These are phyloP conservation scores for Blechomonas ayalai DNA, from an alignment of 208 protist genomes.

Conservation along the genomic window DNA sequence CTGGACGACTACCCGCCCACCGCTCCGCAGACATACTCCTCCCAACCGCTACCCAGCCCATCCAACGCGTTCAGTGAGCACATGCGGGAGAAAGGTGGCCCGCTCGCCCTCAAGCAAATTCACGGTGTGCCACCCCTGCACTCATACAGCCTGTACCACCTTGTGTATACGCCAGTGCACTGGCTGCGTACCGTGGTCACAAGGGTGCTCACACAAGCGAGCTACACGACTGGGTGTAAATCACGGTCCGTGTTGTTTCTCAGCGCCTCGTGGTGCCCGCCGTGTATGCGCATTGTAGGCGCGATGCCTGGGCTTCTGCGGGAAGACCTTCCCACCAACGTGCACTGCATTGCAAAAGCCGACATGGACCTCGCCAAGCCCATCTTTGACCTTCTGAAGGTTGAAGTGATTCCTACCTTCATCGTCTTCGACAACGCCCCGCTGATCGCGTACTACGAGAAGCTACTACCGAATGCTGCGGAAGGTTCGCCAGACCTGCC, in stretches of 20 bases:
- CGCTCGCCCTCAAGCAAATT: conserved; percentile 63
- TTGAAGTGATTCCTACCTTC: conserved; percentile 77
- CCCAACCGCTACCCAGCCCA: conserved; percentile 5
- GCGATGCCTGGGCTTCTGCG: conserved; percentile 44
- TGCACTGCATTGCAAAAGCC: conserved; percentile 53
- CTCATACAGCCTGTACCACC: conserved; percentile 44
- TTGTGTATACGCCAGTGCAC: conserved; percentile 61
- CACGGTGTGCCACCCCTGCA: conserved; percentile 52
- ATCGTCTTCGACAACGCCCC: conserved; percentile 72
- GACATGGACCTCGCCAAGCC: conserved; percentile 76
- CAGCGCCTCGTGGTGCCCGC: conserved; percentile 82
- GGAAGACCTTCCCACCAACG: conserved; percentile 22
- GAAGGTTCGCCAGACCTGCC: background rate
- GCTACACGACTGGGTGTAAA: background rate
- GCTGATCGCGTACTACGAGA: no score
- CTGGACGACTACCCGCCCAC: conserved; percentile 22
- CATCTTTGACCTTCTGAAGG: conserved; percentile 60
- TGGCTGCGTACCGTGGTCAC: conserved; percentile 34
- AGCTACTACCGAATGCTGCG: conserved; percentile 16
- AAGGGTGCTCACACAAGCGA: conserved; percentile 9
- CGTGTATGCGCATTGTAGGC: conserved; percentile 68
- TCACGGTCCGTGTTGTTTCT: conserved; percentile 54
- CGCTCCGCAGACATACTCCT: conserved; percentile 6
- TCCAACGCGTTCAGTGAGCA: conserved; percentile 21
- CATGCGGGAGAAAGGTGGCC: conserved; percentile 24